Evolutionary conservation across 1,284 basidiomycete species (phyloP).

Genomic region (Rhodotorula sp.): DNA sequence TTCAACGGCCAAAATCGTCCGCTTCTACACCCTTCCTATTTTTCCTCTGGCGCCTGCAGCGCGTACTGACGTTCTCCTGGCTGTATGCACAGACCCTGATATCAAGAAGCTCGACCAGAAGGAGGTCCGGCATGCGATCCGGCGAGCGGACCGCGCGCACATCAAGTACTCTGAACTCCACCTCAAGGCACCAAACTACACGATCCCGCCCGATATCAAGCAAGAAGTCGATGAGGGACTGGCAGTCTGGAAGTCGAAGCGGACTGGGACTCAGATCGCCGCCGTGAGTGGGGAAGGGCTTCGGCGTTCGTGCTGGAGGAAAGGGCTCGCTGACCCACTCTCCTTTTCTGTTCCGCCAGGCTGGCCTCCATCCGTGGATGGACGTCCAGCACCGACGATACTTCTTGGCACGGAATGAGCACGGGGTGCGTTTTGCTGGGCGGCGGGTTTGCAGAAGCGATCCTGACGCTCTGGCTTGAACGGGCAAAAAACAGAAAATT

Average conservation of each 20-base stretch:
- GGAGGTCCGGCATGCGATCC: constrained; percentile 33
- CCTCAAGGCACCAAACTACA: constrained; percentile 21
- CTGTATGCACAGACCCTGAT: constrained; percentile 23
- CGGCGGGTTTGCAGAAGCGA: too few relatives aligned
- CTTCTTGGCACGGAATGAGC: constrained; percentile 31
- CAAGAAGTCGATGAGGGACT: constrained; percentile 33
- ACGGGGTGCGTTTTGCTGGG: constrained; percentile 14
- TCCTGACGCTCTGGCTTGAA: background rate
- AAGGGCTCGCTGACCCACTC: background rate
- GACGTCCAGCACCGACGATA: constrained; percentile 32
- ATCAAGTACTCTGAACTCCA: constrained; percentile 33
- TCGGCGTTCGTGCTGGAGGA: background rate
- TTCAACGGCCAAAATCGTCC: background rate
- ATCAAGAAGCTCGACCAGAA: constrained; percentile 35
- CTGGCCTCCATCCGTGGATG: constrained; percentile 31
- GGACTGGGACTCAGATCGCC: constrained; percentile 36
- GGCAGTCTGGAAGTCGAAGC: constrained; percentile 23
- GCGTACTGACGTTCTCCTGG: background rate
- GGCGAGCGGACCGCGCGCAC: constrained; percentile 20
- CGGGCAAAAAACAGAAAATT: constrained; percentile 20
- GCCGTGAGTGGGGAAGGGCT: constrained; percentile 15
- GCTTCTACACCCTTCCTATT: background rate
- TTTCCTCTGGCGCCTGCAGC: background rate
- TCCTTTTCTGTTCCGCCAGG: constrained; percentile 2
- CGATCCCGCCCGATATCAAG: constrained; percentile 13